These are phyloP conservation scores for Rhizophlyctis rosea DNA, from an alignment of 192 early-diverging fungal genomes.

Conservation along the genomic window DNA sequence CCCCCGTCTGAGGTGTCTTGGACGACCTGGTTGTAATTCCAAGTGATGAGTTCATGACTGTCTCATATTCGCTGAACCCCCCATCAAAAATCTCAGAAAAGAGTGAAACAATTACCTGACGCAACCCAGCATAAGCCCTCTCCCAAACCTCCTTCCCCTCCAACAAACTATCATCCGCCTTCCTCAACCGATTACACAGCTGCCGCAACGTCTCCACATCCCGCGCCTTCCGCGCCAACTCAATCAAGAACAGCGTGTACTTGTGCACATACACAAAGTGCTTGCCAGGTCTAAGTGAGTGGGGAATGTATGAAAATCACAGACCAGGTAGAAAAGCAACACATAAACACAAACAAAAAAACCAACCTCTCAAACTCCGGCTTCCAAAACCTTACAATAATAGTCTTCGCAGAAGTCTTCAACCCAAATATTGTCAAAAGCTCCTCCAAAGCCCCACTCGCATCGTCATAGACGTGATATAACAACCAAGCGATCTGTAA, in stretches of 20 bases:
- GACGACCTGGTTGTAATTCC: background rate
- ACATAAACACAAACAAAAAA: background rate
- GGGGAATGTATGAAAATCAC: constrained; percentile 4
- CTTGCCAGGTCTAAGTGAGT: constrained; percentile 56
- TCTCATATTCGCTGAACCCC: background rate
- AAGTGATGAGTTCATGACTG: background rate
- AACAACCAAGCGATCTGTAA: constrained; percentile 61
- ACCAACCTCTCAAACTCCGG: constrained; percentile 70
- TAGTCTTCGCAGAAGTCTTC: constrained; percentile 48
- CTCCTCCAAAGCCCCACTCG: constrained; percentile 56
- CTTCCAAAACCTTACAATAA: constrained; percentile 74
- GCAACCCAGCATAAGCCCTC: constrained; percentile 40
- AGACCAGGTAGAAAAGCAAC: background rate
- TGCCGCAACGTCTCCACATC: constrained; percentile 58
- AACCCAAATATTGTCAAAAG: constrained; percentile 60
- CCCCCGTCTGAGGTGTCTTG: background rate
- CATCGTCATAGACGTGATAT: constrained; percentile 53
- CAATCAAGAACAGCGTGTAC: constrained; percentile 62
- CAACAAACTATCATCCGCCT: constrained; percentile 47
- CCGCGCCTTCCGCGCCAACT: constrained; percentile 51
- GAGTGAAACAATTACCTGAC: constrained; percentile 37
- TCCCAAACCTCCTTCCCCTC: constrained; percentile 54
- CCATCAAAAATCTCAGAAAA: no score
- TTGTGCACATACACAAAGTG: constrained; percentile 73
- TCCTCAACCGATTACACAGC: constrained; percentile 55